Base-by-base conservation (phyloP, 768 basidiomycete species). In the Megacollybia marginata region DNA sequence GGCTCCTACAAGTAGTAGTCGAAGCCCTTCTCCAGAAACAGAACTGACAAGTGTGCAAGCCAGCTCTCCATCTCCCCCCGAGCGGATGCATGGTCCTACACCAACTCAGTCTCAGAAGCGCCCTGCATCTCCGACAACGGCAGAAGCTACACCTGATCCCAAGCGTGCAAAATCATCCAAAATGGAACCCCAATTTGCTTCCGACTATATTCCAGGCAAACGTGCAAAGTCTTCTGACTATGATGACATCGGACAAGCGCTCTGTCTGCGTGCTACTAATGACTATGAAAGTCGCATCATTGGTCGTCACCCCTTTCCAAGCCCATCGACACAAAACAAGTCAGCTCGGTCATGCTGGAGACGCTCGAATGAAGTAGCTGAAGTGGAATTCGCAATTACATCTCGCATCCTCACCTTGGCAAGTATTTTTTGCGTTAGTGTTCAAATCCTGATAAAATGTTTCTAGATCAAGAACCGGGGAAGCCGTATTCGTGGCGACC, bases 161-260 rank as follows among this genome's bases (percentile, higher is more conserved):
- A 36, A 36, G 35, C 16, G 10, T 16, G 16, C 10, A 10, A 10
- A 36, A 36, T 10, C 35, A 10, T 16, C 35, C 35, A n/a, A n/a
- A n/a, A n/a, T n/a, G n/a, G 35, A 36, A 36, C 35, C 35, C 10
- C 10, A 10, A 10, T 36, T 36, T 36, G 35, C 35, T 36, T 10
- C 35, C 35, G 35, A 16, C 35, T 36, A 10, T 36, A 36, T 36
- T 16, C 35, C 10, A 10, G 35, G 10, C 10, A 36, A 36, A 44
- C 11, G 46, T 46, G 28, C 49, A 9, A 50, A 50, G 42, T 20
- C 42, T 10, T 4, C 8, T 5, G 49, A 50, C 23, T 50, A 50
- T 23, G 20, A 31, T 19, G 5, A 10, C 16, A 28, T 5, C 4
- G 42, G 42, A 6, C 16, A 50, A 44, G 49, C 49, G 7, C 5